phyloP scores from a whole-genome alignment of 2,329 filamentous ascomycete genomes.

The Pestalotiopsis sp. region DNA sequence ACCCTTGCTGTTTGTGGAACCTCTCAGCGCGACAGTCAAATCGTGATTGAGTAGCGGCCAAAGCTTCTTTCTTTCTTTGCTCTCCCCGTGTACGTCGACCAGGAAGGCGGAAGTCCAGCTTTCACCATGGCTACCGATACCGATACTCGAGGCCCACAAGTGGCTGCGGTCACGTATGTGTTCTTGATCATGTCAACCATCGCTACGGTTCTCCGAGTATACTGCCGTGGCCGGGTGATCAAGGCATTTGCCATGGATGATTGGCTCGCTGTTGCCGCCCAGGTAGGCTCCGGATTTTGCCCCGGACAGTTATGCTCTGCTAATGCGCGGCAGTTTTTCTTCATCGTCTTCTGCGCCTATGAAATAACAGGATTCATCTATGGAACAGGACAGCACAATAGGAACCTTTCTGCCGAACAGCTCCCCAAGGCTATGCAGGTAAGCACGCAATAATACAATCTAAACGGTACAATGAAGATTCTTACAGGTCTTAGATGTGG shows the following conservation, averaged over 20 bases:
- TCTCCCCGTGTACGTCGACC: not conserved
- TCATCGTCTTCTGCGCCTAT: conserved; percentile 28
- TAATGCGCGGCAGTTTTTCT: conserved; percentile 17
- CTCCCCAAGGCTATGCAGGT: conserved; percentile 32
- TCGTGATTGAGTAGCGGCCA: not conserved
- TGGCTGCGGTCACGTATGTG: conserved; percentile 27
- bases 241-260: conserved; percentile 35
- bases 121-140: conserved; percentile 9
- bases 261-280: conserved; percentile 32
- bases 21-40: not conserved
- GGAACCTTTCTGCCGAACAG: conserved; percentile 19
- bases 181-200: conserved; percentile 37
- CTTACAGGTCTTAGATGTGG: conserved; percentile 26
- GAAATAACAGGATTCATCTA: conserved; percentile 28
- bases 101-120: not conserved
- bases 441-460: not conserved
- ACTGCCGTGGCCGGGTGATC: conserved; percentile 32
- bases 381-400: conserved; percentile 27
- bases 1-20: not conserved
- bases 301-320: not conserved
- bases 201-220: conserved; percentile 30
- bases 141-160: conserved; percentile 24
- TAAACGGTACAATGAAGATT: not conserved
- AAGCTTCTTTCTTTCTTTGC: not conserved
- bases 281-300: conserved; percentile 23